Evolutionary conservation across 306 rosid species (phyloP), one percentile per base, ranked within the genome.

Genomic region (Quercus bicolor): DNA sequence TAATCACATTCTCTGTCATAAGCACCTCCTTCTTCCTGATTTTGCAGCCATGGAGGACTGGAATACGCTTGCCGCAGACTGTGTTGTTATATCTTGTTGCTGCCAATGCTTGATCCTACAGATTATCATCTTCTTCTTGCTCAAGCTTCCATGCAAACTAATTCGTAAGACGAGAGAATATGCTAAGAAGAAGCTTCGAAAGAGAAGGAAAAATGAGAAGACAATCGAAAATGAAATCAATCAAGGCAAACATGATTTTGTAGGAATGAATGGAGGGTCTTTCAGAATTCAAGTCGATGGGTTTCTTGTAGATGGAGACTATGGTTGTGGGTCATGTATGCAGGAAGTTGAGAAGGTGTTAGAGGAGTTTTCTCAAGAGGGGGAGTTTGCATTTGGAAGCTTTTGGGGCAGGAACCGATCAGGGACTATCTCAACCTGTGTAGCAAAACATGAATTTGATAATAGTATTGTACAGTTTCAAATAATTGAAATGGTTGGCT

Each of bases 381-480:
- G 98, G 64, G 93, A 87, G 81, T 91, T 94, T 66, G 91, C 77
- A 45, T 94, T 94, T 86, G 98, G 98, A 75, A 92, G 93, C 80
- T 94, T 94, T 79, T 88, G 94, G 93, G 84, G 90, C 28, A 80
- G 78, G 75, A 75, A 82, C n/a, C 78, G 40, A 65, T 56, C 75
- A 56, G 83, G 79, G 13, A 54, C 60, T 20, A 48, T 75, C 19
- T 68, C 84, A n/a, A 68, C 24, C 37, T 70, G 56, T 80, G 74
- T 68, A 73, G 60, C 74, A 66, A 79, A 78, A 15, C 55, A 56
- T 8, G 70, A 70, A 43, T 78, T 54, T 77, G 79, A 78, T 72
- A 54, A 23, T 68, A 73, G 81, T 74, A 70, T 84, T 82, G 81
- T 37, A 48, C 56, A 73, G 15, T 89, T 74, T 82, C 87, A 91